A percentile compares a stretch with the other conserved stretches of the same genome.
phyloP scores from a whole-genome alignment of 768 basidiomycete species.

The Agrocybe praecox region DNA sequence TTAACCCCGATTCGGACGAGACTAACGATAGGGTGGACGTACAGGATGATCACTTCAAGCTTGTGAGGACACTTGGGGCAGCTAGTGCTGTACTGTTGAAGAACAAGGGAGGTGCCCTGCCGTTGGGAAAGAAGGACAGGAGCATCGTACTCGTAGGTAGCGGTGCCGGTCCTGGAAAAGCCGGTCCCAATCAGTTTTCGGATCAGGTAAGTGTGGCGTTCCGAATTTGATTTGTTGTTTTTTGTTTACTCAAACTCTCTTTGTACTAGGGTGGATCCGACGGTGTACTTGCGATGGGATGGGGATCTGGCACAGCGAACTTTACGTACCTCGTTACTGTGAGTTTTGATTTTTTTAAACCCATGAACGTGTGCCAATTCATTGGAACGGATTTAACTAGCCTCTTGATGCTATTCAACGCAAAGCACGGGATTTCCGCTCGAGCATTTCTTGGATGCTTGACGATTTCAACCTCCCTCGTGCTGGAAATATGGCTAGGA shows the following conservation, averaged over 20 bases:
- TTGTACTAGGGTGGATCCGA: slow-evolving; percentile 47
- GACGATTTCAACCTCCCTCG: slow-evolving; percentile 64
- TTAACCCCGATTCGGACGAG: slow-evolving; percentile 49
- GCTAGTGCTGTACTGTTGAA: slow-evolving; percentile 79
- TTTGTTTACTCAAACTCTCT: neutral
- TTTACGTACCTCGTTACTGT: slow-evolving; percentile 82
- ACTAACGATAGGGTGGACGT: slow-evolving; percentile 69
- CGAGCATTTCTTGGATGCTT: slow-evolving; percentile 67
- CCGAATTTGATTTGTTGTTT: neutral
- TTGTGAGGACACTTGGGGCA: slow-evolving; percentile 74
- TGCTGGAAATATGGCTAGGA: slow-evolving; percentile 49
- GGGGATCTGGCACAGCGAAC: slow-evolving; percentile 85
- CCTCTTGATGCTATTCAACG: slow-evolving; percentile 82
- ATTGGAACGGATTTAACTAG: slow-evolving; percentile 29
- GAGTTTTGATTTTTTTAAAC: slow-evolving; percentile 24
- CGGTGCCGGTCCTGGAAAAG: slow-evolving; percentile 60
- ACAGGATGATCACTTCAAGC: slow-evolving; percentile 63
- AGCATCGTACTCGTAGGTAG: slow-evolving; percentile 68
- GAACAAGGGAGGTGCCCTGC: slow-evolving; percentile 59
- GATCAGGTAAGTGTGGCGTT: slow-evolving; percentile 43
- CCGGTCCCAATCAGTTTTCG: slow-evolving; percentile 71
- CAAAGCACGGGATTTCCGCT: slow-evolving; percentile 67
- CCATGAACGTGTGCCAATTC: neutral
- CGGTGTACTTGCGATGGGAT: slow-evolving; percentile 87
- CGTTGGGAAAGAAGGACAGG: slow-evolving; percentile 46